Evolutionary conservation across 495 filamentous ascomycete species (phyloP), one percentile per base, ranked within the genome.

Genomic region (Hypomontagnella monticulosa): DNA sequence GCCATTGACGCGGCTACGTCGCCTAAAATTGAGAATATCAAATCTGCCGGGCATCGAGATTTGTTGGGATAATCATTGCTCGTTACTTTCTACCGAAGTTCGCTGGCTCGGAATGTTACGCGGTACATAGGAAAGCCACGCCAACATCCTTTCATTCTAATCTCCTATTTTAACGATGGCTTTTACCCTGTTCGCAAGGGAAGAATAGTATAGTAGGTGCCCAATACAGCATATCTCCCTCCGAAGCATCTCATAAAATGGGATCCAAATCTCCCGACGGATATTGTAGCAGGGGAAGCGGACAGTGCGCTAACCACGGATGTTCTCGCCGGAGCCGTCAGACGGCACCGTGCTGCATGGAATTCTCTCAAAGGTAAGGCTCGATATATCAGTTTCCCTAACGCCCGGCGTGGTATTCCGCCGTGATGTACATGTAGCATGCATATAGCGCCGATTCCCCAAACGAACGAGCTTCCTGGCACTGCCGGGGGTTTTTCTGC

Each of bases 401-500:
- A 68, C 20, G 37, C 15, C 41, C 49, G 58, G 65, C 56, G 46
- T 36, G 42, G 42, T 50, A 14, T 47, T 51, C 53, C 49, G 50
- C 50, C 49, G 49, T 27, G 56, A 50, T 30, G 23, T 63, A 55
- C 66, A 69, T 55, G 42, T 16, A 56, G 15, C 33, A 16, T 63
- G 55, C 66, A 69, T 60, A 38, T 32, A 9, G 10, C 32, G 38
- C 23, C 20, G 44, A 51, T 55, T 36, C 37, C 55, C 7, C 38
- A 30, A 34, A 30, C 18, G 20, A 50, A 54, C 53, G 34, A 36
- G 55, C 33, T 47, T 40, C 18, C 34, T 57, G 37, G 18, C 4
- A 44, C 42, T 48, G 15, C 49, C 14, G 60, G 23, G 20, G 59
- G 63, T 63, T 60, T 32, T 53, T 46, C 42, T 48, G 44, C 50